phyloP scores from a whole-genome alignment of 2,329 filamentous ascomycete genomes.

The Parastagonospora nodorum region DNA sequence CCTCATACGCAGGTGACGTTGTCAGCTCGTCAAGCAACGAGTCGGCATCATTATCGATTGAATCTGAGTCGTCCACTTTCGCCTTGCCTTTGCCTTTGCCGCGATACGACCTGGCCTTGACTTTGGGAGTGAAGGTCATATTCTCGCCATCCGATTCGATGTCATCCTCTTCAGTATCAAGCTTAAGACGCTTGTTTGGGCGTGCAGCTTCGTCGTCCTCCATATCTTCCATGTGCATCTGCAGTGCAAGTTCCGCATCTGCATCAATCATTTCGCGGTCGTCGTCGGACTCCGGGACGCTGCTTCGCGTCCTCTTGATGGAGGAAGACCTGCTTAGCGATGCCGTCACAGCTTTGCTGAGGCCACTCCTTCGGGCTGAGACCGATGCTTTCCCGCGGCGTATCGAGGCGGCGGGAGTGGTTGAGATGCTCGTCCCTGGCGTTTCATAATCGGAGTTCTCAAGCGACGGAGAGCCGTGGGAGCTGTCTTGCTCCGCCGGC shows the following conservation, averaged over 20 bases:
- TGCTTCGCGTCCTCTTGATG: constrained; percentile 29
- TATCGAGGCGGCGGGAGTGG: constrained; percentile 57
- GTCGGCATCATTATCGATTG: constrained; percentile 11
- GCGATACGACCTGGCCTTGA: constrained; percentile 10
- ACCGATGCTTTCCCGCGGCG: constrained; percentile 26
- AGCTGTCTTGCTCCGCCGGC: constrained; percentile 27
- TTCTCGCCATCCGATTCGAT: constrained; percentile 30
- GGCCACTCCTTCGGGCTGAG: constrained; percentile 29
- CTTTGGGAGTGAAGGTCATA: constrained; percentile 10
- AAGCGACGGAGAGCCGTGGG: constrained; percentile 37
- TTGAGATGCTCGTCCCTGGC: constrained; percentile 63
- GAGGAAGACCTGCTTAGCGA: constrained; percentile 21
- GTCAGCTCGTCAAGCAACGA: constrained; percentile 6
- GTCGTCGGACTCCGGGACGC: constrained; percentile 33
- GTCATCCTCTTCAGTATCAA: constrained; percentile 32
- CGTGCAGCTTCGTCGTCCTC: constrained; percentile 56
- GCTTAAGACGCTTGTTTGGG: constrained; percentile 45
- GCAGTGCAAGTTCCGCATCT: constrained; percentile 61
- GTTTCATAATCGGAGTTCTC: constrained; percentile 61
- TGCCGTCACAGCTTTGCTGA: constrained; percentile 21
- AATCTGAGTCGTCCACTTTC: not conserved
- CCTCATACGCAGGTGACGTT: constrained; percentile 10
- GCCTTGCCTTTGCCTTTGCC: constrained; percentile 27
- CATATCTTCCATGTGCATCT: constrained; percentile 61
- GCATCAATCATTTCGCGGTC: constrained; percentile 43